Conservation (phyloP, 2,329 filamentous ascomycete genomes). For the Neoarthrinium moseri region DNA sequence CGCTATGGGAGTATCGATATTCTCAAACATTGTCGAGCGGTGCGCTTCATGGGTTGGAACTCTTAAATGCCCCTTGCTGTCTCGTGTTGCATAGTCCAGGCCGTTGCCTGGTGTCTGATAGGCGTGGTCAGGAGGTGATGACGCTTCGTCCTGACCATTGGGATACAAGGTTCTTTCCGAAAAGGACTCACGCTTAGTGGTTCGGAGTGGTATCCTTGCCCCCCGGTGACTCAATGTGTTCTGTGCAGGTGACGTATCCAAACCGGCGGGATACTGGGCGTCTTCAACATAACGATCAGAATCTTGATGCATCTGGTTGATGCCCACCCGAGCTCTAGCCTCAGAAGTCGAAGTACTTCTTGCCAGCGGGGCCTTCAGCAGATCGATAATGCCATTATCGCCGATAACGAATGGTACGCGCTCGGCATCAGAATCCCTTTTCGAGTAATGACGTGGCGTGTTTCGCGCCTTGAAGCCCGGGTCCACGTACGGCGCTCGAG, state of each 20-base stretch:
- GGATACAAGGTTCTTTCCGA: slow-evolving; percentile 8
- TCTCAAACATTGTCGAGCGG: slow-evolving; percentile 27
- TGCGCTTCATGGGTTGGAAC: slow-evolving; percentile 20
- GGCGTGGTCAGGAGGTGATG: slow-evolving; percentile 16
- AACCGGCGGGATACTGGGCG: slow-evolving; percentile 6
- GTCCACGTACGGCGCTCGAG: slow-evolving; percentile 17
- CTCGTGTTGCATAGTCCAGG: slow-evolving; percentile 17
- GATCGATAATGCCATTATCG: slow-evolving; percentile 26
- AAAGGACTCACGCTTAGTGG: slow-evolving; percentile 6
- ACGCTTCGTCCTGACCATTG: not conserved
- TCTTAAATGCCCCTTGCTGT: slow-evolving; percentile 15
- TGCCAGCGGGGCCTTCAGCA: slow-evolving; percentile 19
- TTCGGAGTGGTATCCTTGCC: slow-evolving; percentile 8
- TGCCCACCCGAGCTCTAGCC: slow-evolving; percentile 13
- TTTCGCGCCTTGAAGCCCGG: slow-evolving; percentile 20
- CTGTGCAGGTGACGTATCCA: slow-evolving; percentile 10
- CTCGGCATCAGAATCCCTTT: slow-evolving; percentile 16
- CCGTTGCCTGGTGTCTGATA: slow-evolving; percentile 21
- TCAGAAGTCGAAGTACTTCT: slow-evolving; percentile 30
- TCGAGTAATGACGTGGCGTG: slow-evolving; percentile 22
- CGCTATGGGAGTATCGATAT: slow-evolving; percentile 25
- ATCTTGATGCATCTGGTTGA: slow-evolving; percentile 4
- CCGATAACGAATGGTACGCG: slow-evolving; percentile 25
- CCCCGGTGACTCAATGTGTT: slow-evolving; percentile 8
- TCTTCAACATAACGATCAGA: slow-evolving; percentile 9